A percentile compares a stretch with the other conserved stretches of the same genome.
Conservation (phyloP, 345 rosid species). For the Clausena lansium region DNA sequence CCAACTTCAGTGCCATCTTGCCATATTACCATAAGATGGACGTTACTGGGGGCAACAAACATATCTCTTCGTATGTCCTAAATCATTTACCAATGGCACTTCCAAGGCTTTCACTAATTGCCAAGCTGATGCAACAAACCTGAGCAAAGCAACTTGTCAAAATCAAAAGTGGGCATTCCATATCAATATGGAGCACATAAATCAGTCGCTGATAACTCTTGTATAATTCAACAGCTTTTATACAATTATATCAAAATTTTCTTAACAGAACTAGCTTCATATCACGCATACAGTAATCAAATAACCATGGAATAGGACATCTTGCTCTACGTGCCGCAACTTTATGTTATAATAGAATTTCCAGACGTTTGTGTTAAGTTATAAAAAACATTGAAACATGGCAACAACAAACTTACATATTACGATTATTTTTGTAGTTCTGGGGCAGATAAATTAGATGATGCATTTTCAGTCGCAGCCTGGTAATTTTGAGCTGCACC, state of each 20-base stretch:
- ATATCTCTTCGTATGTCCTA: conserved; percentile 97
- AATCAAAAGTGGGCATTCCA: neutral
- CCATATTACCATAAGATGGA: neutral
- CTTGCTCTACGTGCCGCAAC: neutral
- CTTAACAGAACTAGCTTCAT: neutral
- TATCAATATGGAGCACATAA: neutral
- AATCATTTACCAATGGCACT: conserved; percentile 96
- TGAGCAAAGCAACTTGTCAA: conserved; percentile 28
- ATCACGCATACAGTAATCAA: neutral
- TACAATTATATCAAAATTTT: neutral
- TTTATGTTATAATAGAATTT: neutral
- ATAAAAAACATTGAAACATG: neutral
- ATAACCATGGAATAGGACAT: neutral
- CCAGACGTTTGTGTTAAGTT: neutral
- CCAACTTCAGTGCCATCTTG: neutral
- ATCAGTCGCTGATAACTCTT: neutral
- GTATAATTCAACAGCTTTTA: neutral
- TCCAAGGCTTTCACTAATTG: conserved; percentile 96
- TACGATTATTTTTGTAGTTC: conserved; percentile 89
- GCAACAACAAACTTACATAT: conserved; percentile 52
- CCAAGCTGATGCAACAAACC: conserved; percentile 97
- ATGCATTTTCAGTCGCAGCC: conserved; percentile 77
- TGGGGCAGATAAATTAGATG: conserved; percentile 68
- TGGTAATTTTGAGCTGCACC: conserved; percentile 91
- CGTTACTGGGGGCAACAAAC: conserved; percentile 92